A percentile compares a stretch with the other conserved stretches of the same genome.
These are phyloP conservation scores for Neltuma alba DNA, from an alignment of 306 rosid genomes.

Conservation along the genomic window DNA sequence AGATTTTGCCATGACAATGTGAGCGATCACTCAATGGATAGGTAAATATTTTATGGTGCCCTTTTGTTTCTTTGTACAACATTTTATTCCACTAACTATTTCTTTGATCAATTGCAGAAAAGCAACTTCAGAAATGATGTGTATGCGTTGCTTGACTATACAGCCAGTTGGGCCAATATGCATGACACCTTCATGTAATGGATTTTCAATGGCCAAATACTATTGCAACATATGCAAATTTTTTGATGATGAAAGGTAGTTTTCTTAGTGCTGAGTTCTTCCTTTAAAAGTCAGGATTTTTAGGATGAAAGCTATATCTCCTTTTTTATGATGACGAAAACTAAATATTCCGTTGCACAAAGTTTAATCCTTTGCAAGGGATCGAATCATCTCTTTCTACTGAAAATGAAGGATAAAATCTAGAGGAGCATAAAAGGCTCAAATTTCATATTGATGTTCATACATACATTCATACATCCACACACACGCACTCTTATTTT, in stretches of 20 bases:
- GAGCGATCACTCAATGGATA: slow-evolving; percentile 98
- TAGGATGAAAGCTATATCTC: slow-evolving; percentile 16
- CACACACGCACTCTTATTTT: not conserved
- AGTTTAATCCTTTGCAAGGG: not conserved
- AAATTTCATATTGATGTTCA: not conserved
- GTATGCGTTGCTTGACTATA: slow-evolving; percentile 78
- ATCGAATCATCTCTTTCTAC: not conserved
- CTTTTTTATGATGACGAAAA: not conserved
- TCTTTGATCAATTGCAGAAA: slow-evolving; percentile 61
- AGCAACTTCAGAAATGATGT: slow-evolving; percentile 94
- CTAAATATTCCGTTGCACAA: slow-evolving; percentile 1
- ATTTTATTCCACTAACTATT: slow-evolving; percentile 31
- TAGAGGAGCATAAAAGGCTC: not conserved
- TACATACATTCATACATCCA: not conserved
- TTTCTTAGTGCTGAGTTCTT: slow-evolving; percentile 13
- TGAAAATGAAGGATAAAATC: slow-evolving; percentile 13
- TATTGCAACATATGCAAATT: slow-evolving; percentile 93
- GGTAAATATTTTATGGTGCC: slow-evolving; percentile 52
- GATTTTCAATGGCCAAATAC: slow-evolving; percentile 84
- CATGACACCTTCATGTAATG: slow-evolving; percentile 83
- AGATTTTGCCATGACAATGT: slow-evolving; percentile 99
- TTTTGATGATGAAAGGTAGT: slow-evolving; percentile 95
- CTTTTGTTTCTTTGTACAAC: not conserved
- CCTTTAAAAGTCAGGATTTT: slow-evolving; percentile 21
- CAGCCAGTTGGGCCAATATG: slow-evolving; percentile 91